phyloP scores from a whole-genome alignment of 331 rosid species.

The Rhamnella rubrinervis region DNA sequence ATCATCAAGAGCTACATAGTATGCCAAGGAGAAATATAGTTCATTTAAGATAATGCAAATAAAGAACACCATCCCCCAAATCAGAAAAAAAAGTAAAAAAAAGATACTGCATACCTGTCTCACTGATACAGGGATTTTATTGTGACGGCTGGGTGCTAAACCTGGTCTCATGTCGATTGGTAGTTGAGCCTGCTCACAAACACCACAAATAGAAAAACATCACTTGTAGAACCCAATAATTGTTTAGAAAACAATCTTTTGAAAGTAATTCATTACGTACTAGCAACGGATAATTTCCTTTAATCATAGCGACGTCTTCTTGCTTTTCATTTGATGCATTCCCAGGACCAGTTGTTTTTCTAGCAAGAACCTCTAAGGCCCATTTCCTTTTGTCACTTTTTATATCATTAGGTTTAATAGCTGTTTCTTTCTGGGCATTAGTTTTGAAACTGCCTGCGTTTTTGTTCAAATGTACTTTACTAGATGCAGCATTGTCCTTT shows the following conservation, averaged over 20 bases:
- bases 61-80: not conserved
- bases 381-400: constrained; percentile 88
- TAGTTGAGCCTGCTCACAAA: constrained; percentile 74
- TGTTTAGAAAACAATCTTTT: constrained; percentile 17
- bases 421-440: constrained; percentile 34
- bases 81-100: too few relatives aligned
- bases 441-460: constrained; percentile 47
- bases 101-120: constrained; percentile 74
- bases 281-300: constrained; percentile 83
- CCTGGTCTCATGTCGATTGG: constrained; percentile 90
- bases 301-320: constrained; percentile 54
- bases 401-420: constrained; percentile 43
- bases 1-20: not conserved
- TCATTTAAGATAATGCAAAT: not conserved
- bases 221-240: constrained; percentile 13
- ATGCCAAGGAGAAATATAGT: not conserved
- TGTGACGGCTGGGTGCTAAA: constrained; percentile 64
- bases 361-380: constrained; percentile 91
- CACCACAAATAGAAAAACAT: constrained; percentile 30
- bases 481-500: constrained; percentile 35
- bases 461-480: constrained; percentile 38
- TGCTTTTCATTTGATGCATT: constrained; percentile 43
- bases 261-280: constrained; percentile 48
- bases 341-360: constrained; percentile 59
- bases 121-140: constrained; percentile 71